phyloP scores from a whole-genome alignment of 257 asterid species.

The Gentiana dahurica region DNA sequence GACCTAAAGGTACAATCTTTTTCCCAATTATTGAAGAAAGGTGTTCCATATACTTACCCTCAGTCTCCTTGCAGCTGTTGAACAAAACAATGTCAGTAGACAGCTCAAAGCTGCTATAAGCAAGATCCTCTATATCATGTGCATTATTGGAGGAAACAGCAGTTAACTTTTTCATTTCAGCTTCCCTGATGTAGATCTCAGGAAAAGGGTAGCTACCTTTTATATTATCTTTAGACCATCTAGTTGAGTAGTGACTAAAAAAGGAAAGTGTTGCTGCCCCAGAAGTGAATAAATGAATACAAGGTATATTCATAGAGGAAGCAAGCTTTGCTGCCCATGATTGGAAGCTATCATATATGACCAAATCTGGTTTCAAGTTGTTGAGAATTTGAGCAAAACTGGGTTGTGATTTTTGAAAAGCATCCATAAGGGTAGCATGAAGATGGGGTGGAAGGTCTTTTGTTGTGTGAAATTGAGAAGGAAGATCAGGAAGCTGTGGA shows the following conservation, averaged over 20 bases:
- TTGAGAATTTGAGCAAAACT: slow-evolving; percentile 1
- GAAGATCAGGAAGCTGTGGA: slow-evolving; percentile 4
- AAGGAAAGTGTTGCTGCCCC: slow-evolving; percentile 6
- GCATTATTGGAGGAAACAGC: neutral
- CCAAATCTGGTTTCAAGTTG: slow-evolving; percentile 7
- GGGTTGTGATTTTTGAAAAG: neutral
- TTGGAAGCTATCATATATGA: slow-evolving; percentile 8
- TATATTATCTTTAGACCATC: no score
- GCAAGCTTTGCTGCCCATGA: slow-evolving; percentile 15
- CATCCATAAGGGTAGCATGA: neutral
- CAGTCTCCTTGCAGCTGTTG: slow-evolving; percentile 3
- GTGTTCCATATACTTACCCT: slow-evolving; percentile 12
- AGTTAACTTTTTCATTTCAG: neutral
- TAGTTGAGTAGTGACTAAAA: neutral
- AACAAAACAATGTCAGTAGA: slow-evolving; percentile 7
- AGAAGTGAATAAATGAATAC: neutral
- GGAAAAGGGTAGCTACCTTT: neutral
- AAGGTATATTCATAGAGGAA: slow-evolving; percentile 2
- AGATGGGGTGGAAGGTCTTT: slow-evolving; percentile 13
- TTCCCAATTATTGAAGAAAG: slow-evolving; percentile 5
- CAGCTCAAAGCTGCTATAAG: neutral
- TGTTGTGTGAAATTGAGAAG: slow-evolving; percentile 16
- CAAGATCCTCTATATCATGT: neutral
- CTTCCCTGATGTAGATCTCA: neutral
- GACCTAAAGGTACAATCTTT: slow-evolving; percentile 5